A percentile compares a stretch with the other conserved stretches of the same genome.
These are phyloP conservation scores for Pleurotus tuoliensis DNA, from an alignment of 768 basidiomycete genomes.

Conservation along the genomic window DNA sequence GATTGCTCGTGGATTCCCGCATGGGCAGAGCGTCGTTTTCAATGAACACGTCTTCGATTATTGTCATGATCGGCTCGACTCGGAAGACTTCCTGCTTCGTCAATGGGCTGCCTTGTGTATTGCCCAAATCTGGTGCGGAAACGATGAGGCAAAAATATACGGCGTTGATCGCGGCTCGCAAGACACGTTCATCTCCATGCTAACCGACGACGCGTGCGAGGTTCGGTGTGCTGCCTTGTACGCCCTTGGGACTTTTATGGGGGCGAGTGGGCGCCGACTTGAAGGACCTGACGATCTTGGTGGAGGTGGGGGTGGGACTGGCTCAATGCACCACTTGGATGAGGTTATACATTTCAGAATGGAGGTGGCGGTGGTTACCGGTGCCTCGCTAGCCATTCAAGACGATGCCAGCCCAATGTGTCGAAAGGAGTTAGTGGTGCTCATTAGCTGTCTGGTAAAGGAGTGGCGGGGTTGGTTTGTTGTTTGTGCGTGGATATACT, in stretches of 20 bases:
- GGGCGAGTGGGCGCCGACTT: constrained; percentile 57
- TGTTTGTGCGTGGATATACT: constrained; percentile 94
- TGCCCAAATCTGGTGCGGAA: constrained; percentile 90
- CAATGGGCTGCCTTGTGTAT: constrained; percentile 96
- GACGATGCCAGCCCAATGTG: constrained; percentile 97
- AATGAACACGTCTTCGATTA: constrained; percentile 78
- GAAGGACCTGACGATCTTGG: constrained; percentile 55
- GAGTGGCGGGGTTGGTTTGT: constrained; percentile 98
- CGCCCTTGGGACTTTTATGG: constrained; percentile 90
- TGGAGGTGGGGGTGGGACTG: constrained; percentile 81
- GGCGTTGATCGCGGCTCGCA: constrained; percentile 79
- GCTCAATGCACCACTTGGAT: constrained; percentile 72
- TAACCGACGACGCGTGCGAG: constrained; percentile 88
- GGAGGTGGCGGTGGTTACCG: constrained; percentile 90
- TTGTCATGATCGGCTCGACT: constrained; percentile 80
- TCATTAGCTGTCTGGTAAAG: constrained; percentile 90
- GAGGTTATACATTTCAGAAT: constrained; percentile 80
- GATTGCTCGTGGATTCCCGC: constrained; percentile 79
- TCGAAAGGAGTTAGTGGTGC: constrained; percentile 86
- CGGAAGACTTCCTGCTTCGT: constrained; percentile 87
- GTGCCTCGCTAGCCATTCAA: constrained; percentile 82
- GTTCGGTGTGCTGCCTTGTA: constrained; percentile 90
- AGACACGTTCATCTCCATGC: constrained; percentile 72
- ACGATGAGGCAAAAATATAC: constrained; percentile 85
- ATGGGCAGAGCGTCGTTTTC: constrained; percentile 85